Percentiles rank a stretch among this genome's conserved stretches.
Conservation (phyloP, 208 protist species). For the Trypanosoma congolense region DNA sequence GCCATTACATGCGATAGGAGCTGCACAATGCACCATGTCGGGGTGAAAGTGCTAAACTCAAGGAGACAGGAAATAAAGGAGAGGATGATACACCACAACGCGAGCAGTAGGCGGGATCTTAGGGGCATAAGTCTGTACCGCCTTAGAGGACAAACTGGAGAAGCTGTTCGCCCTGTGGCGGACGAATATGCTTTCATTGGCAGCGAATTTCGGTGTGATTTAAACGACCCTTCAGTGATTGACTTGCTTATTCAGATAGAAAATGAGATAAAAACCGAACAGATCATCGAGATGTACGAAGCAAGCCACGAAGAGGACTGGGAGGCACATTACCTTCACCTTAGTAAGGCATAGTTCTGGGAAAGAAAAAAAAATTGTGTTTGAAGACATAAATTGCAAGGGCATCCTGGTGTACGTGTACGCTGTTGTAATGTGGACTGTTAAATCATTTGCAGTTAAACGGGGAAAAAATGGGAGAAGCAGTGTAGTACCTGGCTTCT, state of each 20-base stretch:
- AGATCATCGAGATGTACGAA: slow-evolving; percentile 59
- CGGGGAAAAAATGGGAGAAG: too few relatives aligned
- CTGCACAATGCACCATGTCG: slow-evolving; percentile 6
- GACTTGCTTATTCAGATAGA: slow-evolving; percentile 64
- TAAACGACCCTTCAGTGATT: slow-evolving; percentile 38
- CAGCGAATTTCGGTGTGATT: slow-evolving; percentile 52
- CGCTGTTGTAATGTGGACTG: too few relatives aligned
- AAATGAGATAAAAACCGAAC: slow-evolving; percentile 76
- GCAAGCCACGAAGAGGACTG: slow-evolving; percentile 47
- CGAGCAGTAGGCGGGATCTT: slow-evolving; percentile 12
- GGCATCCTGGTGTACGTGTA: too few relatives aligned
- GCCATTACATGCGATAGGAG: neutral
- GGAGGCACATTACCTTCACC: slow-evolving; percentile 64
- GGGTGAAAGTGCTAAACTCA: slow-evolving; percentile 51
- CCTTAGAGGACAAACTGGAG: slow-evolving; percentile 9
- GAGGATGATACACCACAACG: slow-evolving; percentile 49
- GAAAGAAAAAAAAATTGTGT: too few relatives aligned
- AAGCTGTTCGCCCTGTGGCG: neutral
- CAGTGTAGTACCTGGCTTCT: too few relatives aligned
- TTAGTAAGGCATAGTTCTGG: slow-evolving; percentile 6
- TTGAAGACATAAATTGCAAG: too few relatives aligned
- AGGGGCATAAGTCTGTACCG: slow-evolving; percentile 22
- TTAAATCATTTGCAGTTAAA: too few relatives aligned
- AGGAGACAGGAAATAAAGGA: slow-evolving; percentile 48
- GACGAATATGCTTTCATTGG: slow-evolving; percentile 27